Conservation (phyloP, 2,329 filamentous ascomycete genomes). For the Aphanoascus verrucosus region DNA sequence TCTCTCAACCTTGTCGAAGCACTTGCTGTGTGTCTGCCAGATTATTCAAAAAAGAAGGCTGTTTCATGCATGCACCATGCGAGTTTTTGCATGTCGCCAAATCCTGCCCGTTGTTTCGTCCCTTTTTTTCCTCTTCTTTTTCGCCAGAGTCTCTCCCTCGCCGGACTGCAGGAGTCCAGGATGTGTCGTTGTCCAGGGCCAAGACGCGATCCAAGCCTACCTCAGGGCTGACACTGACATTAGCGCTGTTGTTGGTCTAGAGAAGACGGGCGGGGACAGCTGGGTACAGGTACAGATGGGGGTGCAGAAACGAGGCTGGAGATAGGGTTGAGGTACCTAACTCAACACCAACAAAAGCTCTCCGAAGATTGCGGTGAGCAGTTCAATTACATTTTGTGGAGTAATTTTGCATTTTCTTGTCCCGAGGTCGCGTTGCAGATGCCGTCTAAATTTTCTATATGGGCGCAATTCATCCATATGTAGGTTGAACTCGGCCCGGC, state of each 20-base stretch:
- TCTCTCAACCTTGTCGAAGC: too few relatives aligned
- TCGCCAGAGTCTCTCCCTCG: neutral
- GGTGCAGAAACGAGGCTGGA: constrained; percentile 7
- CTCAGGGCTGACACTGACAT: neutral
- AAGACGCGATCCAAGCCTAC: neutral
- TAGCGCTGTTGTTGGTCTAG: neutral
- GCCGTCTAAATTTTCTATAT: too few relatives aligned
- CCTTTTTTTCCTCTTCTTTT: neutral
- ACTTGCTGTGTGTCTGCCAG: neutral
- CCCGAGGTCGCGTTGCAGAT: too few relatives aligned
- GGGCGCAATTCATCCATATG: too few relatives aligned
- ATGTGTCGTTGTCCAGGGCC: neutral
- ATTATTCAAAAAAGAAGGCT: neutral
- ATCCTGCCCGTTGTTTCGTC: constrained; percentile 7
- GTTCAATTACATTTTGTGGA: too few relatives aligned
- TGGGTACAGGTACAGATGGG: neutral
- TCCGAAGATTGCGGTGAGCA: neutral
- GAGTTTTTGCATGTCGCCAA: neutral
- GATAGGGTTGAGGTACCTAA: neutral
- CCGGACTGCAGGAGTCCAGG: neutral
- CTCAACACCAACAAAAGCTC: neutral
- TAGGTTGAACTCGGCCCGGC: too few relatives aligned
- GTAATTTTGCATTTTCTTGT: too few relatives aligned
- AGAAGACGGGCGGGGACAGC: neutral
- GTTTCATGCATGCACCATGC: neutral